Evolutionary conservation across 164 flowering plant species (phyloP), one percentile per base, ranked within the genome.

Genomic region (Brasenia schreberi): DNA sequence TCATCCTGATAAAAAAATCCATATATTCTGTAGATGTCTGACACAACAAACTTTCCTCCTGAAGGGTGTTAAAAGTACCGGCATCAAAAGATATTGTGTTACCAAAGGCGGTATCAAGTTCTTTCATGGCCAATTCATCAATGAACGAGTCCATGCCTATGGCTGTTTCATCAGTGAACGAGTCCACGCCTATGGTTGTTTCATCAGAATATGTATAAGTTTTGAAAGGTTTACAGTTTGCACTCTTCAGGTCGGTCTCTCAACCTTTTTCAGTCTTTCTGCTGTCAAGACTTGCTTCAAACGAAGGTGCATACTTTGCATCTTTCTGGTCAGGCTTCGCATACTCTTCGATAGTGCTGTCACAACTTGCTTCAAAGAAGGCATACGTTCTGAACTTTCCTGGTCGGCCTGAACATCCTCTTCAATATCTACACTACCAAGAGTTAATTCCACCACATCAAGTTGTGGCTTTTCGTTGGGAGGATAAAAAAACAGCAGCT

Each of bases 21-120:
- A 23, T 0, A 23, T 23, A 7, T 45, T 12, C 53, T 12, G 12
- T 0, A 7, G 7, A 12, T 45, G 53, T 7, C 53, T 45, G 53
- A 45, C 53, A 7, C 53, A 45, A 45, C 53, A 45, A 45, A 45
- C 53, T 45, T 45, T 7, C 11, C 11, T 60, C n/a, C 6, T 6
- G 10, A 7, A 6, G 6, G 63, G n/a, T 60, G 9, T 18, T 7
- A 5, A n/a, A 19, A n/a, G 63, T 19, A 60, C 64, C 84, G 18
- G 59, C 68, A 69, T 78, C 84, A 72, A 79, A 73, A 69, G 72
- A 70, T 44, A 83, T 69, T 42, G 80, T 67, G 64, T 45, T 71
- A 53, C 71, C 69, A 61, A 86, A 68, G 59, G 87, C 88, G 18
- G 81, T 74, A 61, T 90, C 85, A 64, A 87, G 65, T 70, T 82